Evolutionary conservation across 352 stramenopile species (phyloP), one percentile per base, ranked within the genome.

Genomic region (Phytophthora sp.): DNA sequence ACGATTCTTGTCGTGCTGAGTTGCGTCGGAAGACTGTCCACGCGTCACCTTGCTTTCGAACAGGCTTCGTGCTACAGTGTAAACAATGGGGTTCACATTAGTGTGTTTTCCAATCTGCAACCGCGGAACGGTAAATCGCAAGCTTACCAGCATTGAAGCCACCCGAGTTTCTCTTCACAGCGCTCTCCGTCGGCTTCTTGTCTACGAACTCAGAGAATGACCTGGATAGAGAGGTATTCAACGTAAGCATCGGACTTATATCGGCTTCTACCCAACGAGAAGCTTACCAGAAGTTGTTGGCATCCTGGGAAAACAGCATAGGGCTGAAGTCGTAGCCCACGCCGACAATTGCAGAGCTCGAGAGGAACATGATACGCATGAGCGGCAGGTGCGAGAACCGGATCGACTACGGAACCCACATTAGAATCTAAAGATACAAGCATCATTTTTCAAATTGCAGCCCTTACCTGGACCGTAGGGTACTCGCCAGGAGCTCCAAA

Each of bases 321-420:
- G 95, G 85, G 69, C 98, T 97, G 59, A 98, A 97, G 61, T 98
- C 92, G 69, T 97, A 90, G 23, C 94, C 94, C 15, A 77, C 89
- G 11, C 90, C 94, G 15, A 97, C 84, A 5, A 98, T 73, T 54
- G 80, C 79, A 28, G 92, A 84, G 51, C 97, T 96, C 32, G 78
- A 93, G 5, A 98, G 62, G 69, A 98, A 98, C 54, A 92, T 66
- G 41, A 98, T 78, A 58, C 74, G 78, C 50, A 71, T 88, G 37
- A 98, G 60, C 38, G 94, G 94, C 41, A 98, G 72, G 52, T 95
- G 73, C 42, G 66, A 56, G 61, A 97, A 97, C 41, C 88, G 79
- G 54, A 98, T 87, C 41, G 87, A 96, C 79, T 97, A 66, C 42
- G 41, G 6, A 5, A n/a, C 18, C 37, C 8, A 34, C 12, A 56